Evolutionary conservation across 495 filamentous ascomycete species (phyloP).

Genomic region (Xylaria longipes): DNA sequence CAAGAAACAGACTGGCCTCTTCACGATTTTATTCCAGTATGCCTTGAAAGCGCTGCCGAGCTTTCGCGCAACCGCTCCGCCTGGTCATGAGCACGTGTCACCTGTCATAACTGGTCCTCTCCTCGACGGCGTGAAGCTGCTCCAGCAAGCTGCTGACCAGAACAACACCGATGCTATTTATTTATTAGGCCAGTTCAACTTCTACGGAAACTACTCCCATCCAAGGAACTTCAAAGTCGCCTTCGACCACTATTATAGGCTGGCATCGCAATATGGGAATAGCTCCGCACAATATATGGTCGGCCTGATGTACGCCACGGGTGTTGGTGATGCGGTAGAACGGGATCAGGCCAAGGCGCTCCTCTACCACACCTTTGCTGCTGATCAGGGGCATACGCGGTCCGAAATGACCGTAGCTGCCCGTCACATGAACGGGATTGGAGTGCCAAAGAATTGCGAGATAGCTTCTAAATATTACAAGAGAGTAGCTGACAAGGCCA

Average conservation of each 20-base stretch:
- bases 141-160: constrained; percentile 75
- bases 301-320: constrained; percentile 95
- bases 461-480: constrained; percentile 88
- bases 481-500: constrained; percentile 90
- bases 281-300: constrained; percentile 93
- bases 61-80: constrained; percentile 48
- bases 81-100: constrained; percentile 33
- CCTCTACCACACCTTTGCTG: constrained; percentile 93
- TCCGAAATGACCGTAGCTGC: constrained; percentile 96
- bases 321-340: constrained; percentile 81
- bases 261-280: constrained; percentile 83
- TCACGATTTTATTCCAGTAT: constrained; percentile 46
- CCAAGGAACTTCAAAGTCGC: constrained; percentile 83
- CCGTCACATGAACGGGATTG: constrained; percentile 85
- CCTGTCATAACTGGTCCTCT: constrained; percentile 46
- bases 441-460: constrained; percentile 84
- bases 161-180: constrained; percentile 89
- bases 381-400: constrained; percentile 78
- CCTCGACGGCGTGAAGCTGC: constrained; percentile 69
- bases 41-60: constrained; percentile 51
- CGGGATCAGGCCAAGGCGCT: constrained; percentile 91
- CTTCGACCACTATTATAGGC: constrained; percentile 78
- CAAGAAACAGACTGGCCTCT: constrained; percentile 47
- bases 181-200: constrained; percentile 92
- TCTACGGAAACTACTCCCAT: constrained; percentile 92